Base-by-base conservation (phyloP, 176 grass and related monocot genomes). In the Leersia perrieri region DNA sequence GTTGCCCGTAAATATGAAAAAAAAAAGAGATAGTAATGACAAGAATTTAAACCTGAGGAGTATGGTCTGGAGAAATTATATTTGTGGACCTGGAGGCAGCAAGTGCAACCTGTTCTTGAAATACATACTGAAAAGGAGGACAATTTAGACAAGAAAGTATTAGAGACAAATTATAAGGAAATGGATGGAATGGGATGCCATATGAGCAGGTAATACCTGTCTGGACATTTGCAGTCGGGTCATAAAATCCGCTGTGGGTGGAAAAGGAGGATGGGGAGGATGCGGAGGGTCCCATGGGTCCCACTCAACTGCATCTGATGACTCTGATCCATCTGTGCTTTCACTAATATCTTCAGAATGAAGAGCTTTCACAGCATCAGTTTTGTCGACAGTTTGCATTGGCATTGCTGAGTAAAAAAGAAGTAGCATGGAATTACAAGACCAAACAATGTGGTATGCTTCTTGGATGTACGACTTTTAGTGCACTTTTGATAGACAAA, bases 231-330 rank as follows among this genome's bases (percentile, higher is more conserved):
- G 1, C 0, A 14, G 0, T 3, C 10, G 3, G 20, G 33, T 1
- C 62, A n/a, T 11, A 12, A 58, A 7, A 9, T 38, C 60, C n/a
- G 27, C 2, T 8, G 9, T 30, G 0, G 61, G 28, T 74, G 70
- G 14, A 2, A 31, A 73, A n/a, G 44, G 0, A 42, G 36, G 63
- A 68, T 4, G 63, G 30, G 63, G 82, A 42, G 82, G 63, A 16
- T 4, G 3, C 25, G 72, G 72, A 84, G 82, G 82, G 3, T 77
- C 0, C 82, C 82, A 84, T 18, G 72, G 82, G 9, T 75, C 81
- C 45, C 45, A 31, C 20, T 75, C 61, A 68, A 40, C 62, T 28
- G 35, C 40, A 23, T 6, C 0, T 22, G 62, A 20, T 68, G 36
- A 39, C 36, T 39, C 36, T 39, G 36, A 39, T 39, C 45, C 81